These are phyloP conservation scores for Umbelopsis isabellina DNA, from an alignment of 192 early-diverging fungal species.

Conservation along the genomic window DNA sequence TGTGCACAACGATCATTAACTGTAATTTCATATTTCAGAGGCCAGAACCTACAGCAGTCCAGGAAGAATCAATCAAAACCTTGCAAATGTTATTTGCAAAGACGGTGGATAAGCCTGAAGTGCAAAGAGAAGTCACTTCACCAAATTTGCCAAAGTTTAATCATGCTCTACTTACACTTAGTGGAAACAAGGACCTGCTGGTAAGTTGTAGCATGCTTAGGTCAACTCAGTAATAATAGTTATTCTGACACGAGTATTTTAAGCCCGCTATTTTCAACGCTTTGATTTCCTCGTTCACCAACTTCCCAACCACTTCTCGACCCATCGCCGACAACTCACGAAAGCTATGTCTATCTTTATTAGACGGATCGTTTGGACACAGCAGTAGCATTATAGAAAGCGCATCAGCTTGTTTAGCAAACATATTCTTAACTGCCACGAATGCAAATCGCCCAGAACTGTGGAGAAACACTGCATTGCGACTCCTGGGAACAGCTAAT, in stretches of 20 bases:
- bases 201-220: slow-evolving; percentile 27
- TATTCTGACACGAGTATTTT: neutral
- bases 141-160: slow-evolving; percentile 57
- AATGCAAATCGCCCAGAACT: slow-evolving; percentile 44
- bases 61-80: slow-evolving; percentile 47
- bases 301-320: slow-evolving; percentile 55
- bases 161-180: slow-evolving; percentile 44
- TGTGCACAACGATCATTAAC: neutral
- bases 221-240: neutral
- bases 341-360: slow-evolving; percentile 51
- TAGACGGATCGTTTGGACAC: slow-evolving; percentile 49
- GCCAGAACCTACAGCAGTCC: slow-evolving; percentile 41
- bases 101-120: slow-evolving; percentile 49
- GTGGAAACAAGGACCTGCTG: slow-evolving; percentile 48
- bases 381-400: slow-evolving; percentile 34
- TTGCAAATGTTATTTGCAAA: slow-evolving; percentile 52
- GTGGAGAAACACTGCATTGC: slow-evolving; percentile 47
- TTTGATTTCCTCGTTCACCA: slow-evolving; percentile 43
- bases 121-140: slow-evolving; percentile 58
- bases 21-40: slow-evolving; percentile 36
- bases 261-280: slow-evolving; percentile 48
- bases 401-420: slow-evolving; percentile 47
- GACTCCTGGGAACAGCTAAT: slow-evolving; percentile 52
- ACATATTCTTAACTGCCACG: slow-evolving; percentile 41
- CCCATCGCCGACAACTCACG: slow-evolving; percentile 45